Evolutionary conservation across 2,329 filamentous ascomycete species (phyloP), one percentile per base, ranked within the genome.

Genomic region (Clarireedia sp.): DNA sequence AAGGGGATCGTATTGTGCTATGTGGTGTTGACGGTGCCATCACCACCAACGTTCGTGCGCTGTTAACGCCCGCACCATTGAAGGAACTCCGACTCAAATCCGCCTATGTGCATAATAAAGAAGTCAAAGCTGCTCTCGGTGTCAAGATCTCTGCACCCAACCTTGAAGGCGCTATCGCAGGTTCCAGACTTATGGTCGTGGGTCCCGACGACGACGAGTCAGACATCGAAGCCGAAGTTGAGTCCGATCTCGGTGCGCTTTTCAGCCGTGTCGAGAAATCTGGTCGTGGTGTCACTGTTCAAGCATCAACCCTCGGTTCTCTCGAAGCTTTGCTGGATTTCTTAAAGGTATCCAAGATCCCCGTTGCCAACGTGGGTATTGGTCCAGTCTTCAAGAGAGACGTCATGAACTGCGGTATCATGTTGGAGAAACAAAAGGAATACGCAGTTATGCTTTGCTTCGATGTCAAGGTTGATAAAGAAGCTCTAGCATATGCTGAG

Each of bases 391-490:
- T 89, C 82, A 96, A 96, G 78, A 89, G 94, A 67, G 94, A 99
- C 73, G 89, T 99, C 54, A 94, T 97, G 81, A 91, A 85, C 83
- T 80, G 89, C 76, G 91, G 90, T 68, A 87, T 89, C 64, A 99
- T 99, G 94, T 72, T 97, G 67, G 94, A 99, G 74, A 97, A 96
- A 76, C 81, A 86, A 16, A 90, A 90, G 63, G 91, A 99, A 69
- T 95, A 86, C 65, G 94, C 94, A n/a, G 89, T 97, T 70, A 99
- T 99, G 94, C 84, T 99, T 50, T 97, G 94, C 72, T 99, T 99
- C 79, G 95, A 99, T 71, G 94, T 99, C 74, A 97, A 96, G 77
- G 89, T 99, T 16, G 94, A 99, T 75, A 97, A 96, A 73, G 94
- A 99, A 69, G 94, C 94, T 0, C 84, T 87, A 62, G 79, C 82